Evolutionary conservation across 352 stramenopile species (phyloP), one percentile per base, ranked within the genome.

Genomic region (Lagenidium sp.): DNA sequence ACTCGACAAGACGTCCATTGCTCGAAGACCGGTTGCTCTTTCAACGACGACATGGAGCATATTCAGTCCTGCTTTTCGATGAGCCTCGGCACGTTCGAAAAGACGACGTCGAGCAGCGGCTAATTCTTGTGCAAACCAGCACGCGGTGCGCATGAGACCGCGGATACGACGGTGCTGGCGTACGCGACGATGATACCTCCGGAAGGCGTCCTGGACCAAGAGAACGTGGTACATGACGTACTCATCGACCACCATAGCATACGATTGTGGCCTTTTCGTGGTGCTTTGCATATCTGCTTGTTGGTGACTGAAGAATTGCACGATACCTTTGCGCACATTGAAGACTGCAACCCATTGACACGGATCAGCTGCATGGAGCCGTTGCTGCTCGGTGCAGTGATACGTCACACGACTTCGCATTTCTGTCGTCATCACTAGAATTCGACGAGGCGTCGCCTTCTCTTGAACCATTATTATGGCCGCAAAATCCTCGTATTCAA

Each of bases 231-330:
- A 89, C 18, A 89, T 50, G 24, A 72, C 48, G 35, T 59, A 68
- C 18, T 74, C 55, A 13, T 85, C 63, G 7, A 55, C 77, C 0
- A 73, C 36, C 64, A 85, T 70, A 10, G 67, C 56, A 24, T 86
- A 89, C 15, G 61, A 59, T 18, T 41, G 25, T 1, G 69, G 72
- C 25, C 47, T 46, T 31, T 50, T 21, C 0, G 43, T 44, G 13
- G 41, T 63, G 36, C 18, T 60, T n/a, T n/a, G n/a, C n/a, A n/a
- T n/a, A n/a, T n/a, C n/a, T n/a, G n/a, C n/a, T n/a, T n/a, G n/a
- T n/a, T n/a, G n/a, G n/a, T n/a, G n/a, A n/a, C 73, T 85, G 42
- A 81, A 63, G 41, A 69, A 86, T 23, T 81, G 68, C 52, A 82
- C 60, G 25, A 72, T 52, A n/a, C 72, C 55, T 37, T 57, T 63